These are phyloP conservation scores for Glycine tomentella DNA, from an alignment of 306 rosid species.

Conservation along the genomic window DNA sequence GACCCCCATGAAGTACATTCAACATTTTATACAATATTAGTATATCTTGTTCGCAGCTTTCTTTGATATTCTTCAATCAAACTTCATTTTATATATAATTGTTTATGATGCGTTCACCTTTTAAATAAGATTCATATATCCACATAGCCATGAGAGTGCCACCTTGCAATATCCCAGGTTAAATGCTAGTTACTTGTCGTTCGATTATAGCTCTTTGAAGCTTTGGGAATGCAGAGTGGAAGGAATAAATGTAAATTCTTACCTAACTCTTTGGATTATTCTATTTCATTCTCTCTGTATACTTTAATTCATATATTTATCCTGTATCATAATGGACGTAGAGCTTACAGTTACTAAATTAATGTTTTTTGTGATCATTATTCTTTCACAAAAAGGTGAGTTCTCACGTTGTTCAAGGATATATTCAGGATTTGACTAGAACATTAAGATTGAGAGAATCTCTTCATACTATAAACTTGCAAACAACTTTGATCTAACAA, in stretches of 20 bases:
- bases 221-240: slow-evolving; percentile 35
- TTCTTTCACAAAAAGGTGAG: slow-evolving; percentile 26
- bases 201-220: slow-evolving; percentile 33
- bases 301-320: slow-evolving; percentile 20
- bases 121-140: slow-evolving; percentile 42
- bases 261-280: slow-evolving; percentile 47
- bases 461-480: slow-evolving; percentile 21
- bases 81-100: not conserved
- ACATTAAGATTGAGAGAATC: not conserved
- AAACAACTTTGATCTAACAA: not conserved
- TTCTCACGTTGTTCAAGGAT: slow-evolving; percentile 23
- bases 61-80: slow-evolving; percentile 13
- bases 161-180: slow-evolving; percentile 25
- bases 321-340: slow-evolving; percentile 2
- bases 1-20: slow-evolving; percentile 14
- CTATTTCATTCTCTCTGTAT: slow-evolving; percentile 20
- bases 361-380: slow-evolving; percentile 24
- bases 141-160: slow-evolving; percentile 30
- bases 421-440: slow-evolving; percentile 17
- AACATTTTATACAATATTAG: slow-evolving; percentile 18
- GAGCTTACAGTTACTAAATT: slow-evolving; percentile 35
- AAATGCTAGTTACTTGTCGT: slow-evolving; percentile 44
- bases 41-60: not conserved
- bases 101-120: slow-evolving; percentile 8
- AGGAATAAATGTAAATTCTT: slow-evolving; percentile 39